Conservation (phyloP, 139 green algal species). For the Volvox africanus region DNA sequence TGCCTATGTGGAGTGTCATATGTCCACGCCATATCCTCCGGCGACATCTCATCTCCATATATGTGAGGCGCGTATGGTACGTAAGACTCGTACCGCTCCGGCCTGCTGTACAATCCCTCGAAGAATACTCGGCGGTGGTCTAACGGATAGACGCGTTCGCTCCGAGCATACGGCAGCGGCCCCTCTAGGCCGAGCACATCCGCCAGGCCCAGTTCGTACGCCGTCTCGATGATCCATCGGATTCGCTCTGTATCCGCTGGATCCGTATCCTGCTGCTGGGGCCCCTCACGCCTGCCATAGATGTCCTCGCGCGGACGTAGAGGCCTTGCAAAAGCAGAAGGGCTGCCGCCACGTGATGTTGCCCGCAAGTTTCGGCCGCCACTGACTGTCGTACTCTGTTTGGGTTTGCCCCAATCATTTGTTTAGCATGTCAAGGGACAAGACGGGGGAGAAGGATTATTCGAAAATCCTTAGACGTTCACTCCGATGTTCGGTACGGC, state of each 20-base stretch:
- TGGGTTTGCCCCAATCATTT: background rate
- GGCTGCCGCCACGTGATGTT: too few relatives aligned
- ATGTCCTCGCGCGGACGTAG: background rate
- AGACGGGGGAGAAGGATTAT: background rate
- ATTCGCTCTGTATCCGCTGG: background rate
- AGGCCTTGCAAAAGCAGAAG: background rate
- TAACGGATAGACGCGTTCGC: background rate
- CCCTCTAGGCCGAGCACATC: conserved; percentile 15
- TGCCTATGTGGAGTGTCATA: background rate
- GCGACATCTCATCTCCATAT: too few relatives aligned
- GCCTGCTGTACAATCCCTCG: conserved; percentile 19
- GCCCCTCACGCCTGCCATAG: background rate
- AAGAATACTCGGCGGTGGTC: background rate
- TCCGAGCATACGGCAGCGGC: conserved; percentile 8
- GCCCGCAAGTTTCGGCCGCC: background rate
- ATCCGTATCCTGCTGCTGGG: background rate
- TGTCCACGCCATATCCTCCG: too few relatives aligned
- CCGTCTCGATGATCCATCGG: conserved; percentile 47
- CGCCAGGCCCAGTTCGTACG: conserved; percentile 31
- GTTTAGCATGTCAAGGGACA: background rate
- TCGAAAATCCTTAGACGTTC: too few relatives aligned
- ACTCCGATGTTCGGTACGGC: too few relatives aligned
- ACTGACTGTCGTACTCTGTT: too few relatives aligned
- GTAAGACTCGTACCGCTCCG: conserved; percentile 27
- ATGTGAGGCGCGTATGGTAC: background rate